These are phyloP conservation scores for Carnegiea gigantea DNA, from an alignment of 179 eudicot species.

Conservation along the genomic window DNA sequence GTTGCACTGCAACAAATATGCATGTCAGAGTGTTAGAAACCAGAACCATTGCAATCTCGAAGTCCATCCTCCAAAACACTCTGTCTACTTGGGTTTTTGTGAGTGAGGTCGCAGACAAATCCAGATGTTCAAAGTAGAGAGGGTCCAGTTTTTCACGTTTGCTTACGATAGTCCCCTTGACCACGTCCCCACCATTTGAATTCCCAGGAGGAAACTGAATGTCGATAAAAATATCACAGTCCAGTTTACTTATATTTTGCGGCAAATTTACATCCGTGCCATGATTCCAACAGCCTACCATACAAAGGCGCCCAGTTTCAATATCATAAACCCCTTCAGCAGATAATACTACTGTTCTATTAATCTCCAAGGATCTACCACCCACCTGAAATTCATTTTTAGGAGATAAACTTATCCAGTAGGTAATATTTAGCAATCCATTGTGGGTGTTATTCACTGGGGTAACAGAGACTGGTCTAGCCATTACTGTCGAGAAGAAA, in stretches of 20 bases:
- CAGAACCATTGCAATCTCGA: conserved; percentile 79
- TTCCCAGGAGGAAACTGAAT: conserved; percentile 56
- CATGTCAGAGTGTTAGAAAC: conserved; percentile 79
- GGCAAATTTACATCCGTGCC: conserved; percentile 20
- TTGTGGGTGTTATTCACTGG: conserved; percentile 26
- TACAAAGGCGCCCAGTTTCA: conserved; percentile 63
- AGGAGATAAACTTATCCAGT: conserved; percentile 39
- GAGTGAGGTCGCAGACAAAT: conserved; percentile 52
- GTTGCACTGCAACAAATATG: conserved; percentile 69
- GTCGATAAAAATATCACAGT: conserved; percentile 64
- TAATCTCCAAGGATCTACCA: conserved; percentile 21
- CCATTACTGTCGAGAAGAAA: conserved; percentile 16
- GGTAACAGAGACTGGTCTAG: conserved; percentile 12
- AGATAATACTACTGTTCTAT: conserved; percentile 45
- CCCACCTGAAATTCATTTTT: conserved; percentile 46
- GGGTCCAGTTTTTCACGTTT: conserved; percentile 57
- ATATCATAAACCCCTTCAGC: conserved; percentile 78
- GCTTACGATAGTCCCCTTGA: conserved; percentile 79
- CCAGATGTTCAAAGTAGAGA: conserved; percentile 60
- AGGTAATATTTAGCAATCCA: conserved; percentile 53
- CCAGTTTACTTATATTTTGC: conserved; percentile 37
- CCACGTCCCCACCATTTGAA: conserved; percentile 23
- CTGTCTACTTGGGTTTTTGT: conserved; percentile 42
- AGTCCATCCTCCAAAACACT: conserved; percentile 86
- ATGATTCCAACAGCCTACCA: conserved; percentile 74